Base-by-base conservation (phyloP, 305 asterid species). In the Fraxinus sp. region DNA sequence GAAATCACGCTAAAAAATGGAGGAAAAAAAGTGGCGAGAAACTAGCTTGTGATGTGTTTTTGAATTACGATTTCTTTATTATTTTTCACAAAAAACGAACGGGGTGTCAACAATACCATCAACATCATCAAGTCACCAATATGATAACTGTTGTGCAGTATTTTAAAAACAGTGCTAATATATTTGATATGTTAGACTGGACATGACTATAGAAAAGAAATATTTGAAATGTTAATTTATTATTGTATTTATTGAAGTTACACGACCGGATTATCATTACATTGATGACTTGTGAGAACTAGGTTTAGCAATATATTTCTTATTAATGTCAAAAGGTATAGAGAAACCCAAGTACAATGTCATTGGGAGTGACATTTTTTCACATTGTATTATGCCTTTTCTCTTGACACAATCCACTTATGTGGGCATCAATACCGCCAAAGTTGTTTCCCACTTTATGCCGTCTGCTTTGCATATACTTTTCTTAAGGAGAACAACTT, bases 371-470 rank as follows among this genome's bases (percentile, higher is more conserved):
- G 28, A 41, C 81, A 78, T 49, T 81, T 68, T 9, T 78, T 7
- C 72, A 64, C 78, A 82, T 84, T 64, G 33, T 41, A 37, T 80
- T 78, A 80, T 85, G 86, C 90, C 83, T 33, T 90, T 89, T 89
- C 89, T 87, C 88, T 78, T 78, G 85, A 84, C 87, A 88, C 77
- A 90, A 87, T 91, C 88, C 88, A 85, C 44, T 83, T 88, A 82
- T 79, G 83, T 71, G 81, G 89, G 84, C 89, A 84, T 83, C 84
- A 81, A 80, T 83, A 83, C 86, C 32, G 80, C 77, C 82, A 71
- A 52, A 30, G 37, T 22, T 64, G 72, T 72, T 84, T 79, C 82
- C 64, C 82, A 82, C 90, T 91, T 83, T 87, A 83, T 85, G 86
- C 91, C 80, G 81, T 24, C 74, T 81, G 83, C 77, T 84, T 84